Base-by-base conservation (phyloP, 2,329 filamentous ascomycete genomes). In the Monosporascus sp. region DNA sequence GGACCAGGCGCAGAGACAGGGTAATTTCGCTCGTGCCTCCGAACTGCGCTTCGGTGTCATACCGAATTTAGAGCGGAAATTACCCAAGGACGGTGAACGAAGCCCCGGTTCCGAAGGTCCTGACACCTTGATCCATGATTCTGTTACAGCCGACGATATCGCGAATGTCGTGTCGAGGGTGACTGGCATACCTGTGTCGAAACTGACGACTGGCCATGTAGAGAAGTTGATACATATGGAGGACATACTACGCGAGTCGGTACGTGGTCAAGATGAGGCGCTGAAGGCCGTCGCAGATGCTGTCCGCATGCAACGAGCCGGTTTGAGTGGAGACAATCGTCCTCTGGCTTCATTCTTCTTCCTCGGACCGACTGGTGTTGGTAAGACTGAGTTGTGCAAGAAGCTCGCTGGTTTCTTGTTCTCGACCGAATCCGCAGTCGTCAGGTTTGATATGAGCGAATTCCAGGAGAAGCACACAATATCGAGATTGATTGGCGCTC, bases 401-500 rank as follows among this genome's bases (percentile, higher is more conserved):
- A 93, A 95, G 68, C 86, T 99, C 62, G 94, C 94, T 1, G 82
- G 81, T 53, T 97, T 97, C 74, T 77, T 99, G 38, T 99, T 97
- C 73, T 94, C 89, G 1, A 96, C 90, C 1, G 90, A 96, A 63
- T 84, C 85, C 27, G 93, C 94, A 3, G 90, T 99, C 25, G 84
- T 97, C 36, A 83, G 94, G 36, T 97, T 97, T 70, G 94, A 97
- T 70, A 97, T 97, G 94, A 90, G 85, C 62, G 94, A 99, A 67
- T 97, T 97, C 69, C 91, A 96, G 67, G 94, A 97, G 68, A 96
- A 96, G 70, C 93, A 97, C 67, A 97, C 94, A 3, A 89, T 97
- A 52, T 96, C 90, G 27, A 83, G 93, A 18, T 81, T 97, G 34
- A 97, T 97, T 60, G 94, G 94, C 45, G 88, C 89, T 3, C 94